Evolutionary conservation across 176 grass and related monocot species (phyloP), one percentile per base, ranked within the genome.

Genomic region (Avena atlantica): DNA sequence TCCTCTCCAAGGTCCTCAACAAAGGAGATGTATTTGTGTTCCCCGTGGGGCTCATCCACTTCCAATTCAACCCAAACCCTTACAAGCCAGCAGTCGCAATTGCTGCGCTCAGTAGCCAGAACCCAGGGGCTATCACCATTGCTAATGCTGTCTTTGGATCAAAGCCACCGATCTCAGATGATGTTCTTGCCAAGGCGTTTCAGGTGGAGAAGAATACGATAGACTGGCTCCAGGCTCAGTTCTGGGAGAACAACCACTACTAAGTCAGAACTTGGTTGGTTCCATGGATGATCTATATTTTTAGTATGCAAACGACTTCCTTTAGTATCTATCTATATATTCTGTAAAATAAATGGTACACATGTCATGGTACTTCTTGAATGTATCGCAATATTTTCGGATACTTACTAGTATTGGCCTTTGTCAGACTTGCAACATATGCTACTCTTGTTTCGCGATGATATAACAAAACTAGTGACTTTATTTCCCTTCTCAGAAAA

Each of bases 101-200:
- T 61, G 58, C 2, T 61, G 58, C 58, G 40, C 19, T 59, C 19
- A 59, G 19, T 2, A 59, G 56, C 17, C 56, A 59, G 56, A 60
- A 60, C 58, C 58, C 58, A 60, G 58, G 58, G 20, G 21, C 12
- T 29, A 65, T 29, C 62, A 65, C 62, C 9, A 65, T 65, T 65
- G 62, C 24, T 12, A 65, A 65, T 65, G 24, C 12, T 1, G 62
- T 29, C 23, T 65, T 65, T 65, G 62, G 62, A 29, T 65, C 62
- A 12, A 65, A 65, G 12, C 62, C 62, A 29, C 24, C 62, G 6
- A 65, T 65, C 21, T 65, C 62, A 6, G 24, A 65, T 65, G 11
- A 65, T 65, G 62, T 65, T 65, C 62, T 65, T 65, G 21, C 62
- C 21, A 65, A 65, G 62, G 62, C 24, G 24, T 65, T 65, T 29